Evolutionary conservation across 179 eudicot genomes (phyloP).

Genomic region (Heliamphora pulchella): DNA sequence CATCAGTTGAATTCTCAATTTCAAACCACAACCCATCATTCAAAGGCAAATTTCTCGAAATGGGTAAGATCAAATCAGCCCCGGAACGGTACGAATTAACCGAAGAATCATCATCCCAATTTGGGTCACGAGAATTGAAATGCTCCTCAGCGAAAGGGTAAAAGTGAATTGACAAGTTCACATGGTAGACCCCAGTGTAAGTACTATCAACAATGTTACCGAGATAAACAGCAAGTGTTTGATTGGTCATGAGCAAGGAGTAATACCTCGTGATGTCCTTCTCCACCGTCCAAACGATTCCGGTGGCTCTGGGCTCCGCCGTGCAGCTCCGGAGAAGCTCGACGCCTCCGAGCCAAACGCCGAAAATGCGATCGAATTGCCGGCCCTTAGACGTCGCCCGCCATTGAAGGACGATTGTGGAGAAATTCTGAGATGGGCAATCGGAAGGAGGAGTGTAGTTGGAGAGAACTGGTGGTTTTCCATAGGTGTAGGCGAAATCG

Average conservation of each 20-base stretch:
- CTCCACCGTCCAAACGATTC: constrained; percentile 68
- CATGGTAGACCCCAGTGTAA: constrained; percentile 89
- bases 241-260: constrained; percentile 44
- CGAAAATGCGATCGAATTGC: constrained; percentile 80
- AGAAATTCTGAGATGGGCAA: constrained; percentile 38
- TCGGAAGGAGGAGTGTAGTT: constrained; percentile 55
- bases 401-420: constrained; percentile 59
- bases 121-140: not conserved
- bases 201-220: constrained; percentile 62
- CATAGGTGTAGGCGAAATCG: constrained; percentile 60
- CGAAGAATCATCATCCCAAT: not conserved
- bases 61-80: constrained; percentile 75
- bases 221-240: constrained; percentile 64
- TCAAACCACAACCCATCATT: constrained; percentile 95
- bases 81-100: constrained; percentile 14
- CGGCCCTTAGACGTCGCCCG: constrained; percentile 63
- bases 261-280: constrained; percentile 71
- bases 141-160: constrained; percentile 36
- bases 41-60: constrained; percentile 60
- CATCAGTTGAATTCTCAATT: constrained; percentile 50
- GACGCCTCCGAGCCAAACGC: constrained; percentile 84
- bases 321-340: constrained; percentile 91
- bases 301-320: constrained; percentile 73
- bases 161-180: constrained; percentile 54
- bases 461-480: constrained; percentile 46